Percentiles rank a stretch among this genome's conserved stretches.
phyloP scores from a whole-genome alignment of 2,329 filamentous ascomycete species.

The Pyrenophora tritici-repentis region DNA sequence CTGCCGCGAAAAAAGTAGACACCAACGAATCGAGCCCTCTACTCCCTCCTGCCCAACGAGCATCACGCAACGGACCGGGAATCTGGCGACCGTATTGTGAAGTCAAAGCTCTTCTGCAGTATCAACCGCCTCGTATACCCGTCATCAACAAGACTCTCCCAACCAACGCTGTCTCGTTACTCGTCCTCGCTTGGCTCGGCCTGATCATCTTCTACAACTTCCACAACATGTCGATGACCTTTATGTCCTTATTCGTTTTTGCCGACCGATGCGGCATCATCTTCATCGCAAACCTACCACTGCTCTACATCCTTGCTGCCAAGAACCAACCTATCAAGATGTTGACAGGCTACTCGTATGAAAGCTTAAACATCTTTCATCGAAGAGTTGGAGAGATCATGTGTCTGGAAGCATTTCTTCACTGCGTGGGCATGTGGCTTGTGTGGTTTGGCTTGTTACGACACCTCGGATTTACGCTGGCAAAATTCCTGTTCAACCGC shows the following conservation, averaged over 20 bases:
- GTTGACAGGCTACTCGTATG: conserved; percentile 68
- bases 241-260: conserved; percentile 61
- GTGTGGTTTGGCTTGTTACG: conserved; percentile 60
- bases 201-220: conserved; percentile 65
- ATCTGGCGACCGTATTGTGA: conserved; percentile 29
- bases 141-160: conserved; percentile 63
- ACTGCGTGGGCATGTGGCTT: conserved; percentile 60
- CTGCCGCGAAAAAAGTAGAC: conserved; percentile 19
- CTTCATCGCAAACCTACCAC: conserved; percentile 57
- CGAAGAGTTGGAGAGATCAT: conserved; percentile 66
- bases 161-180: conserved; percentile 60
- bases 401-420: conserved; percentile 63
- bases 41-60: conserved; percentile 20
- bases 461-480: conserved; percentile 56
- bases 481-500: conserved; percentile 57
- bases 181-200: conserved; percentile 57
- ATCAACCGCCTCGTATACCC: conserved; percentile 63
- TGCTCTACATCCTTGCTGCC: conserved; percentile 66
- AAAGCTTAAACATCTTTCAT: conserved; percentile 69
- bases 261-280: conserved; percentile 62
- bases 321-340: conserved; percentile 68
- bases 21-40: conserved; percentile 43
- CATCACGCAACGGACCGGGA: conserved; percentile 3
- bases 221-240: conserved; percentile 56
- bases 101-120: conserved; percentile 51